Conservation (phyloP, 768 basidiomycete species). For the Lactarius quietus region DNA sequence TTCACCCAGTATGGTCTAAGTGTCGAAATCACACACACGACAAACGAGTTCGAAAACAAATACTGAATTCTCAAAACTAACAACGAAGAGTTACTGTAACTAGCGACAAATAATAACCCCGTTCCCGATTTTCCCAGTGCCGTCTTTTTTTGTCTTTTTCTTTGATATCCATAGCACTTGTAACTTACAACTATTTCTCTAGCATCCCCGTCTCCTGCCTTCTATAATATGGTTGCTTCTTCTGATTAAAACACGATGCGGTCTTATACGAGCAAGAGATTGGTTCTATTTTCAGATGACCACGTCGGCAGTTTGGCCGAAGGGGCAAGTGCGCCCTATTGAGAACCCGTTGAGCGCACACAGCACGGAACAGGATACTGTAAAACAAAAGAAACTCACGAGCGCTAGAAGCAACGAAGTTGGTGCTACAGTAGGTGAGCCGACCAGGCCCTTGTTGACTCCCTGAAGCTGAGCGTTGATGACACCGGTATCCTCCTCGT, state of each 20-base stretch:
- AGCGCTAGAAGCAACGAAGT: slow-evolving; percentile 45
- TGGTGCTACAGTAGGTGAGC: slow-evolving; percentile 45
- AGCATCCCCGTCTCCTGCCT: too few species aligned
- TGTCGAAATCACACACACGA: neutral
- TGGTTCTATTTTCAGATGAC: too few species aligned
- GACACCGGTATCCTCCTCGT: too few species aligned
- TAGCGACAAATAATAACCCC: neutral
- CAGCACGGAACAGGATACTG: neutral
- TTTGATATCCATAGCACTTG: too few species aligned
- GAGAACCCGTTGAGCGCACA: neutral
- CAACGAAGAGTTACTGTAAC: neutral
- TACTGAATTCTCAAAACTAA: neutral
- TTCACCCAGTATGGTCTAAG: too few species aligned
- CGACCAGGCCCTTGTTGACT: slow-evolving; percentile 53
- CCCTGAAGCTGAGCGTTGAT: slow-evolving; percentile 55
- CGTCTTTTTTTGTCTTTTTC: too few species aligned
- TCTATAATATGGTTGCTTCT: too few species aligned
- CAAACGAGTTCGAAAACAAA: neutral
- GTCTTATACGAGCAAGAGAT: too few species aligned
- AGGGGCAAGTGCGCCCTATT: slow-evolving; percentile 23
- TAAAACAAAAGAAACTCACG: slow-evolving; percentile 32
- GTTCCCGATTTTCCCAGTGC: neutral
- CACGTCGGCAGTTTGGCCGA: slow-evolving; percentile 19
- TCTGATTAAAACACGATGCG: too few species aligned
- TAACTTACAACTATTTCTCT: too few species aligned